These are phyloP conservation scores for Tritrichomonas foetus DNA, from an alignment of 208 protist species.

Conservation along the genomic window DNA sequence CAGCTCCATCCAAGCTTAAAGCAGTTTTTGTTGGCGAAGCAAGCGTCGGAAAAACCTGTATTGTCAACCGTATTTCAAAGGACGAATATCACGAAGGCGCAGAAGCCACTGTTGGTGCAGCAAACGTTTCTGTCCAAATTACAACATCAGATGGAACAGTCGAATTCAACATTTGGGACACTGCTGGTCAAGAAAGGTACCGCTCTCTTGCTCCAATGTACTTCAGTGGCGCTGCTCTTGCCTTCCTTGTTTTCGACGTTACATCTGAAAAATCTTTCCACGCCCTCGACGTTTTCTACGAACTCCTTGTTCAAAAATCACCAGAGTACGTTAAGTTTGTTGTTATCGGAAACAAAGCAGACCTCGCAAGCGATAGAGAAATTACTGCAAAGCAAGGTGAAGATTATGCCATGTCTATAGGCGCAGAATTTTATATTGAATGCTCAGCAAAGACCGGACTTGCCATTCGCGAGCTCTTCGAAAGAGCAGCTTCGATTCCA, in stretches of 20 bases:
- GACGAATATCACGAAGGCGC: background rate
- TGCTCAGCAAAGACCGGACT: too few relatives aligned
- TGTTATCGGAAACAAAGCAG: background rate
- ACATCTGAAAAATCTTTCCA: background rate
- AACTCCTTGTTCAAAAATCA: background rate
- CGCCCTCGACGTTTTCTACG: background rate
- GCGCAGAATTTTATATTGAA: background rate
- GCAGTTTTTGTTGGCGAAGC: background rate
- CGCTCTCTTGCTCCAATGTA: slow-evolving; percentile 31
- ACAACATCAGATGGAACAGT: background rate
- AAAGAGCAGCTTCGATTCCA: too few relatives aligned
- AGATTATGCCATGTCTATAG: background rate
- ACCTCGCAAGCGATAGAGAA: background rate
- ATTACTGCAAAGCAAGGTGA: background rate
- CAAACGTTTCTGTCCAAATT: background rate
- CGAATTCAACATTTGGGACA: slow-evolving; percentile 32
- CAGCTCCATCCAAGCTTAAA: too few relatives aligned
- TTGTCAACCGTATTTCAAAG: background rate
- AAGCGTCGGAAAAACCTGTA: background rate
- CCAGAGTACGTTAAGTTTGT: background rate
- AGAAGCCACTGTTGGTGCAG: slow-evolving; percentile 10
- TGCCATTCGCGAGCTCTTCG: too few relatives aligned
- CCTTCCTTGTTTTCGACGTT: background rate
- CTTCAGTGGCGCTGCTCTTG: background rate
- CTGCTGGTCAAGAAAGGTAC: slow-evolving; percentile 13